Evolutionary conservation across 2,329 filamentous ascomycete genomes (phyloP).

Genomic region (Penicillium hesseltinei): DNA sequence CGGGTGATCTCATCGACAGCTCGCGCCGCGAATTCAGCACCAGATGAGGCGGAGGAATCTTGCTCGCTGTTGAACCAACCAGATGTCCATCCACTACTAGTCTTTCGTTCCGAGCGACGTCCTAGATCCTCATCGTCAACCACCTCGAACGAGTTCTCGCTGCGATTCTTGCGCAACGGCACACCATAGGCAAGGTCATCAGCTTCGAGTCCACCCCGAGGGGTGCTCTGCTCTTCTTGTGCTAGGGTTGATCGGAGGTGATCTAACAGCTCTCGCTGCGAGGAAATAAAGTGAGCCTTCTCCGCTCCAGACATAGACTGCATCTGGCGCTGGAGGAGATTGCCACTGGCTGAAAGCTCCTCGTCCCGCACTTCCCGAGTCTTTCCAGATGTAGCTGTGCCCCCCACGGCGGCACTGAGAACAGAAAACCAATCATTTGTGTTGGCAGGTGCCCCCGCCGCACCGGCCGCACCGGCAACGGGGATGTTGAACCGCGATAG

Average conservation of each 20-base stretch:
- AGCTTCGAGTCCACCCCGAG: constrained; percentile 28
- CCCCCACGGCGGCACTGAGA: constrained; percentile 70
- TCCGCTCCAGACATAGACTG: constrained; percentile 61
- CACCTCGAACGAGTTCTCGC: constrained; percentile 85
- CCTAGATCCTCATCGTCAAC: constrained; percentile 69
- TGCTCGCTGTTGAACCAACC: constrained; percentile 33
- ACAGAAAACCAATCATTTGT: constrained; percentile 72
- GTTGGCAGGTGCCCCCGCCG: constrained; percentile 51
- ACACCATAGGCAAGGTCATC: constrained; percentile 44
- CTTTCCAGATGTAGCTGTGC: constrained; percentile 53
- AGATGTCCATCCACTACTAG: constrained; percentile 30
- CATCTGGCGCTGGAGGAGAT: constrained; percentile 69
- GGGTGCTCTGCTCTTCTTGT: constrained; percentile 67
- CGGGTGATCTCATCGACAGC: constrained; percentile 28
- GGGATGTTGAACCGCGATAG: constrained; percentile 86
- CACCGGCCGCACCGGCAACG: constrained; percentile 57
- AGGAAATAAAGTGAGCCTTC: constrained; percentile 69
- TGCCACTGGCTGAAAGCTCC: constrained; percentile 58
- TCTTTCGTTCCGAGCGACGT: constrained; percentile 22
- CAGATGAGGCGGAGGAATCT: constrained; percentile 27
- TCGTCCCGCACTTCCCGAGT: constrained; percentile 43
- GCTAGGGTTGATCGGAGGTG: constrained; percentile 76
- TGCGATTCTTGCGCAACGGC: constrained; percentile 71
- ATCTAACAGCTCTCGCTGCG: constrained; percentile 74
- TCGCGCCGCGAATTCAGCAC: constrained; percentile 31